Conservation (phyloP, 2,329 filamentous ascomycete genomes). For the Fusarium nanum region DNA sequence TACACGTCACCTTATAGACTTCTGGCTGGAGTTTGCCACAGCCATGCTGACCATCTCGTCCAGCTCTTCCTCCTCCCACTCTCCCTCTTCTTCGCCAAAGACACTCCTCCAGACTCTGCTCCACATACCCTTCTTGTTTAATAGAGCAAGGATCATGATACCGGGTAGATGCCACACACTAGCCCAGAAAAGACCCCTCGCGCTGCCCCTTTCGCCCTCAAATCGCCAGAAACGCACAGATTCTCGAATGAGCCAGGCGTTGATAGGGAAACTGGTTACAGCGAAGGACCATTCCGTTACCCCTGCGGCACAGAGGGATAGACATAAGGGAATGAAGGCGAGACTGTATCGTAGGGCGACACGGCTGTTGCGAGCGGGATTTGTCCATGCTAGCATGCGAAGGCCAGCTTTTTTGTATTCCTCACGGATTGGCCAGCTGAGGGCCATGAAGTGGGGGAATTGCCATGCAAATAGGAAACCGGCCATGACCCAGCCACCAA, state of each 20-base stretch:
- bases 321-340: constrained; percentile 86
- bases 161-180: constrained; percentile 96
- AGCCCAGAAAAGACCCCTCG: constrained; percentile 92
- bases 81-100: constrained; percentile 70
- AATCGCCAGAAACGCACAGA: constrained; percentile 84
- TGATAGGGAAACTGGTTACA: constrained; percentile 81
- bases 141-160: constrained; percentile 88
- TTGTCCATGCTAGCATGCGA: constrained; percentile 85
- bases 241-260: constrained; percentile 85
- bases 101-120: constrained; percentile 79
- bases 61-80: constrained; percentile 67
- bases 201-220: constrained; percentile 82
- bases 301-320: constrained; percentile 79
- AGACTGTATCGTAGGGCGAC: constrained; percentile 90
- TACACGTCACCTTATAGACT: constrained; percentile 34
- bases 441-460: constrained; percentile 96
- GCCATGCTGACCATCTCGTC: constrained; percentile 55
- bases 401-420: constrained; percentile 83
- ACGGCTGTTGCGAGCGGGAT: constrained; percentile 84
- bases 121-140: constrained; percentile 95
- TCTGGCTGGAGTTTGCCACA: constrained; percentile 42
- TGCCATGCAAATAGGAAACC: constrained; percentile 93
- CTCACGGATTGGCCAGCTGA: constrained; percentile 87
- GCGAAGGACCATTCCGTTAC: constrained; percentile 91
- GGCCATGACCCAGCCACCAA: constrained; percentile 91